A percentile compares a stretch with the other conserved stretches of the same genome.
phyloP scores from a whole-genome alignment of 805 yeast genomes.

The Pichia pseudocactophila region DNA sequence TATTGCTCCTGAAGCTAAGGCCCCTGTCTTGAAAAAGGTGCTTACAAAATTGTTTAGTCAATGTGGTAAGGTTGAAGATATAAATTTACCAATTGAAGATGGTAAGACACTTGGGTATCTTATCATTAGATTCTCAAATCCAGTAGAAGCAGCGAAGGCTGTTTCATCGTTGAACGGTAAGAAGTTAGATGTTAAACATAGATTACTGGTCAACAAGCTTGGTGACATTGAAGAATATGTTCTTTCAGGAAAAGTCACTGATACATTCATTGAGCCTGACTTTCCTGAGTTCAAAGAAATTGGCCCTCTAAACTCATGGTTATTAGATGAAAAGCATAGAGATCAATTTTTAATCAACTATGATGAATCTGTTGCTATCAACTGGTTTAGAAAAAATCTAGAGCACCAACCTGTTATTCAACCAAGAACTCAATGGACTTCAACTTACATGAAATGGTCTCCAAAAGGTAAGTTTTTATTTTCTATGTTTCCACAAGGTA shows the following conservation, averaged over 20 bases:
- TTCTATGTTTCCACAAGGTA: conserved; percentile 89
- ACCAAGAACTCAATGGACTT: conserved; percentile 79
- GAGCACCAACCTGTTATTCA: conserved; percentile 71
- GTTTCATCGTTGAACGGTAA: conserved; percentile 76
- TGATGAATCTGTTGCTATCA: conserved; percentile 72
- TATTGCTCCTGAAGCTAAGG: conserved; percentile 83
- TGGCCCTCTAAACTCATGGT: conserved; percentile 84
- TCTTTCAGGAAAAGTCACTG: conserved; percentile 49
- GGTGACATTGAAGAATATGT: conserved; percentile 77
- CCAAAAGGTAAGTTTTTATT: conserved; percentile 87
- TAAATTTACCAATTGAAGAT: conserved; percentile 72
- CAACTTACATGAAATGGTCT: conserved; percentile 80
- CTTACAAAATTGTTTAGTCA: conserved; percentile 68
- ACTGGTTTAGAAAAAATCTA: conserved; percentile 69
- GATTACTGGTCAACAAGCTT: conserved; percentile 74
- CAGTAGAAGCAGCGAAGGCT: conserved; percentile 65
- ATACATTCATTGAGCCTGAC: conserved; percentile 61
- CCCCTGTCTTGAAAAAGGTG: conserved; percentile 75
- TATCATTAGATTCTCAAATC: conserved; percentile 71
- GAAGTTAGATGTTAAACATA: conserved; percentile 89
- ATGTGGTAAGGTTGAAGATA: conserved; percentile 72
- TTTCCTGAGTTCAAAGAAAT: conserved; percentile 64
- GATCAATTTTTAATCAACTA: conserved; percentile 82
- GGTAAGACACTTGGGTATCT: conserved; percentile 80
- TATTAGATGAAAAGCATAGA: conserved; percentile 78